Conservation (phyloP, 2,329 filamentous ascomycete species). For the Sphaerulina vaccinii region DNA sequence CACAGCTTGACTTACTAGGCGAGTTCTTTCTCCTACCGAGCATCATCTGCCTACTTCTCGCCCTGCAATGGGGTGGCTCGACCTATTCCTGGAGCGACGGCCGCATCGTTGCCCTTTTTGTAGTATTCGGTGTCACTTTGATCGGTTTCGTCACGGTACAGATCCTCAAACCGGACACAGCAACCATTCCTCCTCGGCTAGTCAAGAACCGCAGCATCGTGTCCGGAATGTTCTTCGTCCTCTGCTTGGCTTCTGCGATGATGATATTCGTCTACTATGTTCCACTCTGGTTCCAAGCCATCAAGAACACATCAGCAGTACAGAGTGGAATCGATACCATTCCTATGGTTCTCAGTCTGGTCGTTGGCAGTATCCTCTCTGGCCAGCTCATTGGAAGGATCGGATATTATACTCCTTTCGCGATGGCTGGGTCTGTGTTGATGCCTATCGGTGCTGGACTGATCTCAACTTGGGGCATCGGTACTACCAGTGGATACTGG, state of each 20-base stretch:
- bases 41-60: slow-evolving; percentile 48
- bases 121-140: slow-evolving; percentile 41
- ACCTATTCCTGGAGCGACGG: slow-evolving; percentile 43
- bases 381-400: slow-evolving; percentile 38
- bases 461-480: slow-evolving; percentile 43
- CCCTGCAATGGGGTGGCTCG: slow-evolving; percentile 50
- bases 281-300: slow-evolving; percentile 50
- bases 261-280: slow-evolving; percentile 48
- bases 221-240: slow-evolving; percentile 41
- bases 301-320: slow-evolving; percentile 46
- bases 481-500: slow-evolving; percentile 44
- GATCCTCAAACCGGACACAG: slow-evolving; percentile 42
- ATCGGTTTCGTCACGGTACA: slow-evolving; percentile 44
- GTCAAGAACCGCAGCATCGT: slow-evolving; percentile 45
- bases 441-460: slow-evolving; percentile 48
- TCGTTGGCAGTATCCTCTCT: slow-evolving; percentile 40
- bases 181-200: slow-evolving; percentile 45
- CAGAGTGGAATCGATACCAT: slow-evolving; percentile 50
- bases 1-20: slow-evolving; percentile 48
- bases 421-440: slow-evolving; percentile 40
- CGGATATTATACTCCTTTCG: slow-evolving; percentile 51
- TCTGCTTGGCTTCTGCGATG: slow-evolving; percentile 44
- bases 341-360: slow-evolving; percentile 45
- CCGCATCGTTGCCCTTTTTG: slow-evolving; percentile 46
- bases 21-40: slow-evolving; percentile 41